Percentiles rank a stretch among this genome's conserved stretches.
Conservation (phyloP, 768 basidiomycete genomes). For the Gyrodon lividus region DNA sequence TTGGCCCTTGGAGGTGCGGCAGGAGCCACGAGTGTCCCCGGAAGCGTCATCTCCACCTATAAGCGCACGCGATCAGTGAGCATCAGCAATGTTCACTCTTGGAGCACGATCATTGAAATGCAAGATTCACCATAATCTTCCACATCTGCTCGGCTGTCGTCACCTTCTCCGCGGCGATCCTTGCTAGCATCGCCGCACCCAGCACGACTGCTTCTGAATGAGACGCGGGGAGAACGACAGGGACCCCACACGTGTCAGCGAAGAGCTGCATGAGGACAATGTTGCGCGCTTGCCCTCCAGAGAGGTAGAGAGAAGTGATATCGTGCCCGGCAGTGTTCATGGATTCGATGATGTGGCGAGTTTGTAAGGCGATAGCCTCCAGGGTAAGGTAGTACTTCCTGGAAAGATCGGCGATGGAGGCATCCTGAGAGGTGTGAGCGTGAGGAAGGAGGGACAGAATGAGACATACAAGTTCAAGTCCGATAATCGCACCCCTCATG, state of each 20-base stretch:
- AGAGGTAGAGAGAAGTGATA: conserved; percentile 86
- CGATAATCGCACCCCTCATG: conserved; percentile 91
- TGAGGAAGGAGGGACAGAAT: background rate
- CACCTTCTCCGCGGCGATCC: conserved; percentile 70
- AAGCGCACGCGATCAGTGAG: background rate
- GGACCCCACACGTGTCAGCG: conserved; percentile 79
- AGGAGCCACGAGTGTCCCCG: conserved; percentile 70
- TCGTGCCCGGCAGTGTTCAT: conserved; percentile 87
- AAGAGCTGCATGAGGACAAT: conserved; percentile 83
- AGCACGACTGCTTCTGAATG: conserved; percentile 82
- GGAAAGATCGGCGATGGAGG: conserved; percentile 76
- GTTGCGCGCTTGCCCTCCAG: conserved; percentile 93
- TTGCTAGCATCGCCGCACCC: conserved; percentile 91
- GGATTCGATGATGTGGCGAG: conserved; percentile 87
- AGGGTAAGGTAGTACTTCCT: conserved; percentile 88
- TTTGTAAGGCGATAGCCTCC: conserved; percentile 92
- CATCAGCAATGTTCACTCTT: background rate
- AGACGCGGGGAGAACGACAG: conserved; percentile 78
- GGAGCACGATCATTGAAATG: background rate
- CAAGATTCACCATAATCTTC: conserved; percentile 76
- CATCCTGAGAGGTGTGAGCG: conserved; percentile 46
- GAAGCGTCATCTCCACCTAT: conserved; percentile 90
- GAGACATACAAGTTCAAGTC: conserved; percentile 67
- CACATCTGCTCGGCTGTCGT: conserved; percentile 69
- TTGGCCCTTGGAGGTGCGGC: conserved; percentile 60